These are phyloP conservation scores for Fusarium succisae DNA, from an alignment of 2,329 filamentous ascomycete genomes.

Conservation along the genomic window DNA sequence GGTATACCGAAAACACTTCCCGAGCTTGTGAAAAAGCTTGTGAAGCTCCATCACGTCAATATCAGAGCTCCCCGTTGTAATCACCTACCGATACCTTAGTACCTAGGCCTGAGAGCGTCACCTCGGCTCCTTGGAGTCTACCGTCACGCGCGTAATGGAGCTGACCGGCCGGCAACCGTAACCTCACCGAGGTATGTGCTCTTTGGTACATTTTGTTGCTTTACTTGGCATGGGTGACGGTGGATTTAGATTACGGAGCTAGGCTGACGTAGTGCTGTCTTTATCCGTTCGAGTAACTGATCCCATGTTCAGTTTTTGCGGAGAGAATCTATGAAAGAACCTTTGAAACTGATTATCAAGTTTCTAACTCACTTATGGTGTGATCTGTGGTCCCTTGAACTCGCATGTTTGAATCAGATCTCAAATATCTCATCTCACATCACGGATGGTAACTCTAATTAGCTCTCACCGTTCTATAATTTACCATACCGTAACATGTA, in stretches of 20 bases:
- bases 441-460: neutral
- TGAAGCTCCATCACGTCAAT: constrained; percentile 27
- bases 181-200: constrained; percentile 30
- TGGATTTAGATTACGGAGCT: constrained; percentile 16
- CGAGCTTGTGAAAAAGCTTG: constrained; percentile 37
- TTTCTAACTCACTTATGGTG: neutral
- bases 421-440: constrained; percentile 33
- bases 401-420: constrained; percentile 34
- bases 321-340: neutral
- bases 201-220: constrained; percentile 17
- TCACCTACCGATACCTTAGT: neutral
- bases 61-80: constrained; percentile 12
- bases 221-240: constrained; percentile 18
- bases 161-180: constrained; percentile 27
- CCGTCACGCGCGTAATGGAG: constrained; percentile 30
- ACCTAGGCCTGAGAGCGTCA: constrained; percentile 7
- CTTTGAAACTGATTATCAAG: neutral
- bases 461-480: neutral
- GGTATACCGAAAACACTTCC: constrained; percentile 27
- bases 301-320: neutral
- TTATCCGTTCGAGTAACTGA: constrained; percentile 16
- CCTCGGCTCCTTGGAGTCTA: constrained; percentile 27
- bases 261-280: constrained; percentile 23
- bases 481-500: neutral
- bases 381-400: neutral